phyloP scores from a whole-genome alignment of 2,329 filamentous ascomycete genomes.

The Sporothrix globosa region DNA sequence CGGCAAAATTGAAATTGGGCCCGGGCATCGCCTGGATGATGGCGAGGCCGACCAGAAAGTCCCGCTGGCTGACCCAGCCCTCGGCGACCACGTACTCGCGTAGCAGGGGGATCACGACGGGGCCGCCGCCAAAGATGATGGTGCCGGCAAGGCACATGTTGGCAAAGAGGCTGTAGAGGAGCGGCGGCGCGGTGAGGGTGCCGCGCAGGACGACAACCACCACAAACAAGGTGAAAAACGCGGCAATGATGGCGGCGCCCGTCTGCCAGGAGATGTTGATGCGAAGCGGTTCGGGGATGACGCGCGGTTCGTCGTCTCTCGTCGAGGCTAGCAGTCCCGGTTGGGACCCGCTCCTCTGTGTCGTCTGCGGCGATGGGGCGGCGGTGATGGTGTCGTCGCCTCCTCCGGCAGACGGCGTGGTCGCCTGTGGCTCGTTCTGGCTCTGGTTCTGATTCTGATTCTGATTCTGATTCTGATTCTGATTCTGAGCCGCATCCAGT shows the following conservation, averaged over 20 bases:
- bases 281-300: neutral
- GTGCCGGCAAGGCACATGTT: constrained; percentile 3
- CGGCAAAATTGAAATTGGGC: neutral
- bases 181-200: neutral
- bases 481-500: neutral
- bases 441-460: constrained; percentile 47
- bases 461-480: no score
- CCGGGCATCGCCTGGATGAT: constrained; percentile 69
- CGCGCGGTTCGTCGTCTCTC: neutral
- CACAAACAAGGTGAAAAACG: neutral
- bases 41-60: constrained; percentile 73
- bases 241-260: neutral
- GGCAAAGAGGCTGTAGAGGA: neutral
- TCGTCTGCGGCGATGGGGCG: neutral
- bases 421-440: constrained; percentile 47
- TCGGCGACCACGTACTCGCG: constrained; percentile 66
- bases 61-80: constrained; percentile 69
- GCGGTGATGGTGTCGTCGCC: neutral
- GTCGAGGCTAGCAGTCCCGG: neutral
- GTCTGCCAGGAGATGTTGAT: neutral
- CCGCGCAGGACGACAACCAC: neutral
- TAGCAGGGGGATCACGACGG: constrained; percentile 66
- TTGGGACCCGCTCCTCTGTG: neutral
- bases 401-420: neutral
- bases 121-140: constrained; percentile 60